These are phyloP conservation scores for sorghum (Sorghum bicolor) DNA, from an alignment of 176 grass and related monocot species.

Conservation along the genomic window DNA sequence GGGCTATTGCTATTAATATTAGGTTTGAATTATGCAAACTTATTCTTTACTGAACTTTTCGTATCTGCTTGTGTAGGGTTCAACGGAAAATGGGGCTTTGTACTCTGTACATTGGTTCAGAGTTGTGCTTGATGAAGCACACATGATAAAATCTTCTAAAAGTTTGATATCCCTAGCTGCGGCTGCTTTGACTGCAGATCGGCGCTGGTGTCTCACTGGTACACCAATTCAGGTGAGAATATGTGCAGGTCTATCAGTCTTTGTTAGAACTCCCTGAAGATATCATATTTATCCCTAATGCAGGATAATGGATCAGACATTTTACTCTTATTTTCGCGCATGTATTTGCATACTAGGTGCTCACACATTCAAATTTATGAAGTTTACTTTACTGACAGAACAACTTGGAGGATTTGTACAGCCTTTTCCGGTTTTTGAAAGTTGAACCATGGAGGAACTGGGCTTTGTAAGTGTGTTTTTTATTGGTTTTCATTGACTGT, in stretches of 20 bases:
- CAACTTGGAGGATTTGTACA: conserved; percentile 93
- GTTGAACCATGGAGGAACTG: conserved; percentile 91
- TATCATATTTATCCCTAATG: not conserved
- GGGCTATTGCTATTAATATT: conserved; percentile 8
- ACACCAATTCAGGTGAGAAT: conserved; percentile 89
- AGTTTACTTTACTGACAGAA: conserved; percentile 58
- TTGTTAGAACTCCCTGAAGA: conserved; percentile 10
- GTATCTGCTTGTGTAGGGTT: conserved; percentile 43
- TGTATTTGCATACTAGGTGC: not conserved
- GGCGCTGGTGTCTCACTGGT: conserved; percentile 96
- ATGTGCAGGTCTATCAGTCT: not conserved
- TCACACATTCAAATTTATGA: conserved; percentile 28
- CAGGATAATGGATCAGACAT: conserved; percentile 3
- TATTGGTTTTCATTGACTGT: conserved; percentile 12
- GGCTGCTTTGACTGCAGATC: conserved; percentile 69
- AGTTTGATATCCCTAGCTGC: conserved; percentile 82
- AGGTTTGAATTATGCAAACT: not conserved
- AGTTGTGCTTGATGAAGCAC: conserved; percentile 94
- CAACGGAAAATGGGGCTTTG: conserved; percentile 65
- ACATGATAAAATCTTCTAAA: conserved; percentile 88
- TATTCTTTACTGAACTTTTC: conserved; percentile 22
- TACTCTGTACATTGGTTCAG: conserved; percentile 85
- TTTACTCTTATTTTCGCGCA: conserved; percentile 18
- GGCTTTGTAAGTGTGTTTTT: conserved; percentile 70
- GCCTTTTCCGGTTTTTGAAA: conserved; percentile 89